These are phyloP conservation scores for Castanea crenata DNA, from an alignment of 306 rosid species.

Conservation along the genomic window DNA sequence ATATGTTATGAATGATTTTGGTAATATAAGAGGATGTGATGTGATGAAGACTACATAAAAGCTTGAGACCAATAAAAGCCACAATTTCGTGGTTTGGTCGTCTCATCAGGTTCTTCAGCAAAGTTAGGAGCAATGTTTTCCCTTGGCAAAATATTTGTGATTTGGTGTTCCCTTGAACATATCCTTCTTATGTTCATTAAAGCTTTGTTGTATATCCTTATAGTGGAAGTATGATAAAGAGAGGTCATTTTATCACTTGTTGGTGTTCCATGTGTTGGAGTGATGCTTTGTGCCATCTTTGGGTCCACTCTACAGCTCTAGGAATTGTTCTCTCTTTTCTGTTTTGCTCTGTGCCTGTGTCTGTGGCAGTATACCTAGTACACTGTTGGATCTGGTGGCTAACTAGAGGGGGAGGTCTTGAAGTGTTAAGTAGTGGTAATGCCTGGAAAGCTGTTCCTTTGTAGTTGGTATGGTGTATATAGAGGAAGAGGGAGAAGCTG, in stretches of 20 bases:
- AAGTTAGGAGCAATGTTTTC: background rate
- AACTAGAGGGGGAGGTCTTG: background rate
- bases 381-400: background rate
- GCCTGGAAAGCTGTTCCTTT: background rate
- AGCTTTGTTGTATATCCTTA: background rate
- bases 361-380: background rate
- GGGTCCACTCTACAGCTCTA: background rate
- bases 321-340: background rate
- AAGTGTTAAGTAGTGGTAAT: background rate
- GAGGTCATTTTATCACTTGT: background rate
- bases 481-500: background rate
- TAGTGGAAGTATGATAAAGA: background rate
- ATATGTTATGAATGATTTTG: background rate
- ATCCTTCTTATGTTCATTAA: background rate
- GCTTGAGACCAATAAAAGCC: too few relatives aligned
- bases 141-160: background rate
- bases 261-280: background rate
- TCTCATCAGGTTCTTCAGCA: background rate
- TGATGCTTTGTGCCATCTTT: background rate
- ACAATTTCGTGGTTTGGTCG: too few relatives aligned
- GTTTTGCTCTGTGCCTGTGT: background rate
- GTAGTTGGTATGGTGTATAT: background rate
- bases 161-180: background rate
- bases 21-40: background rate
- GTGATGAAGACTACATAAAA: too few relatives aligned